These are phyloP conservation scores for Dunaliella primolecta DNA, from an alignment of 139 green algal species.

Conservation along the genomic window DNA sequence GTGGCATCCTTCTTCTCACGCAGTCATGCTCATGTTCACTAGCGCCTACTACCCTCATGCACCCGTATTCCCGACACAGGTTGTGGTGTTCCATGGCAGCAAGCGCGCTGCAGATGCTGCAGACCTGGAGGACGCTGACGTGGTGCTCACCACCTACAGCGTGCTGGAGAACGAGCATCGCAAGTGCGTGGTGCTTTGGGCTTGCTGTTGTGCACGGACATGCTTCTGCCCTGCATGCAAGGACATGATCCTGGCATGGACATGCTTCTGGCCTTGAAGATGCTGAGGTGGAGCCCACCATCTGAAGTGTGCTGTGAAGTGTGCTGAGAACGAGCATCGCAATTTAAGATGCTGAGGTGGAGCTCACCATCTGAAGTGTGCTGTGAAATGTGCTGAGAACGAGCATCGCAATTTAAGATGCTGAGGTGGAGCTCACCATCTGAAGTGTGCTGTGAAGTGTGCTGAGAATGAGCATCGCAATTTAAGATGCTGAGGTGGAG, in stretches of 20 bases:
- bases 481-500: too few species aligned
- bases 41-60: too few species aligned
- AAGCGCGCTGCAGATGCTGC: constrained; percentile 35
- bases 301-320: constrained; percentile 81
- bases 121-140: constrained; percentile 63
- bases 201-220: background rate
- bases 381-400: too few species aligned
- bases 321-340: constrained; percentile 85
- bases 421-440: too few species aligned
- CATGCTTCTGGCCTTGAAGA: constrained; percentile 44
- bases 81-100: constrained; percentile 83
- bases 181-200: constrained; percentile 18
- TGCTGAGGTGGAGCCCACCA: constrained; percentile 88
- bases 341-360: constrained; percentile 72
- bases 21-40: too few species aligned
- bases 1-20: too few species aligned
- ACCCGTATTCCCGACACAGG: constrained; percentile 30
- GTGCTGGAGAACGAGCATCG: constrained; percentile 85
- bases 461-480: too few species aligned
- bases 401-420: constrained; percentile 79
- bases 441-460: too few species aligned
- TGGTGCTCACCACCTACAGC: constrained; percentile 92
- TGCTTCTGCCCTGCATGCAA: too few species aligned
- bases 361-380: constrained; percentile 89
- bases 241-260: too few species aligned